phyloP scores from a whole-genome alignment of 352 stramenopile genomes.

The Phytopythium mirpurense region DNA sequence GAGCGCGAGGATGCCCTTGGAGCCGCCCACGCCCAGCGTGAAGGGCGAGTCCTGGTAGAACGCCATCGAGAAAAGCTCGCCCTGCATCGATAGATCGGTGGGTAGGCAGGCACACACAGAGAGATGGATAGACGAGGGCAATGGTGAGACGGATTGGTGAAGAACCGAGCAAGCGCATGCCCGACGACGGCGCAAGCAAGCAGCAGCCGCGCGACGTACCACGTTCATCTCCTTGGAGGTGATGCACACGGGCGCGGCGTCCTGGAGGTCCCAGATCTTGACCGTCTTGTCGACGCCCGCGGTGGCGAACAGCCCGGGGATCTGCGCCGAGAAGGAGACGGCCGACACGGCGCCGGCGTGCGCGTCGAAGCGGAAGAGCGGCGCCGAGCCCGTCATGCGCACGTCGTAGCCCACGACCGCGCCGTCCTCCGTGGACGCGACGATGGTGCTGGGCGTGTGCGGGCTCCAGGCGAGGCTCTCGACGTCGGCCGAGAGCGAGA shows the following conservation, averaged over 20 bases:
- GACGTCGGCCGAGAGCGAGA: conserved; percentile 80
- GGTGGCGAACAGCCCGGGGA: conserved; percentile 94
- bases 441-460: conserved; percentile 89
- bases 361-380: conserved; percentile 91
- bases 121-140: too few relatives aligned
- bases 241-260: conserved; percentile 69
- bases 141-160: too few relatives aligned
- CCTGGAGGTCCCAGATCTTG: conserved; percentile 94
- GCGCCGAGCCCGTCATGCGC: conserved; percentile 89
- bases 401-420: conserved; percentile 94
- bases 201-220: conserved; percentile 36
- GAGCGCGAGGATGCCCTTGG: conserved; percentile 81
- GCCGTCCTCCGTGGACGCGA: conserved; percentile 94
- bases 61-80: conserved; percentile 86
- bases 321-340: conserved; percentile 81
- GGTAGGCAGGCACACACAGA: too few relatives aligned
- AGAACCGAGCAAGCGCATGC: too few relatives aligned
- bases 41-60: conserved; percentile 90
- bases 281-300: conserved; percentile 97
- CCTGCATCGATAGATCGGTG: conserved; percentile 38
- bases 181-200: too few relatives aligned
- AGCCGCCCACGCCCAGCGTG: conserved; percentile 87
- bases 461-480: conserved; percentile 94
- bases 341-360: conserved; percentile 85
- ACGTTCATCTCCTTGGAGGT: conserved; percentile 92